Conservation (phyloP, 257 asterid genomes). For the Ehretia macrophylla region DNA sequence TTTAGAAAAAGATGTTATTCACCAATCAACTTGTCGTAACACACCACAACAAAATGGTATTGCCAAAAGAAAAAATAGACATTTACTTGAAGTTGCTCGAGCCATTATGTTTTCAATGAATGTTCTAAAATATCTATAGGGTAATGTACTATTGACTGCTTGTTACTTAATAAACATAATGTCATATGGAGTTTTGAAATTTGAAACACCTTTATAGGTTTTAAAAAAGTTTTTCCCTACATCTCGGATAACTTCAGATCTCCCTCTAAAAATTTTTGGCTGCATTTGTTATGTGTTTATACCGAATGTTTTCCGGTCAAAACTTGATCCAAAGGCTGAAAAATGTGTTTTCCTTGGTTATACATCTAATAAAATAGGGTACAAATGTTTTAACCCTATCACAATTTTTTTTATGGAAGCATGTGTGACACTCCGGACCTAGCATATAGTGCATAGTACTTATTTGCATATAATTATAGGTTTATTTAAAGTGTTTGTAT, state of each 20-base stretch:
- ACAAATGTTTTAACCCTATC: not conserved
- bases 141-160: not conserved
- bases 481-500: no score
- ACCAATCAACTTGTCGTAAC: not conserved
- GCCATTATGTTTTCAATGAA: not conserved
- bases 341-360: not conserved
- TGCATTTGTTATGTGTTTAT: not conserved
- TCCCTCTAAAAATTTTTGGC: not conserved
- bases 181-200: not conserved
- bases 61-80: not conserved
- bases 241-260: not conserved
- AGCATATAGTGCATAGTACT: no score
- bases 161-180: not conserved
- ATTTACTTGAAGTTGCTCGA: not conserved
- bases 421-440: no score
- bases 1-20: not conserved
- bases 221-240: not conserved
- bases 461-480: no score
- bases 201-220: not conserved
- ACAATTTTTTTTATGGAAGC: no score
- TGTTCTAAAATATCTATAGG: not conserved
- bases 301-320: not conserved
- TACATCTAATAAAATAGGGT: not conserved
- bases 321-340: not conserved
- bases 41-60: not conserved